Base-by-base conservation (phyloP, 495 filamentous ascomycete species). In the Bacidia gigantensis region DNA sequence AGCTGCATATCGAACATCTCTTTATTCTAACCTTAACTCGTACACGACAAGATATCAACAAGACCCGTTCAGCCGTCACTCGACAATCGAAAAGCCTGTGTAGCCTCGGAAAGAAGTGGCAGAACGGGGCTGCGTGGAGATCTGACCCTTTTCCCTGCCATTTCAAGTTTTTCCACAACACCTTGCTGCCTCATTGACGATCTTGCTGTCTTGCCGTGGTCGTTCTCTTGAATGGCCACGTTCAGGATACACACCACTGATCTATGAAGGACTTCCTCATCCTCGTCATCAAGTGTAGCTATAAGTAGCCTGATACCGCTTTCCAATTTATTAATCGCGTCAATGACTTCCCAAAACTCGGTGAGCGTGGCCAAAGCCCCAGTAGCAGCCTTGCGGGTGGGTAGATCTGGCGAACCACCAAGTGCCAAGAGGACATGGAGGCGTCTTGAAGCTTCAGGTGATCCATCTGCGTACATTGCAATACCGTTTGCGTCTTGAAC, bases 291-390 rank as follows among this genome's bases (percentile, higher is more conserved):
- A 59, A 87, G 93, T 44, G 96, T 63, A 0, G 72, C 75, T 40
- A 98, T 63, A 18, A 97, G 57, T 32, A 86, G 72, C 48, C 80
- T 74, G 5, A 86, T 71, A 0, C 87, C 86, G 11, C 82, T 69
- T 22, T 88, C 76, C 41, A 79, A 72, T 38, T 76, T 76, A 54
- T 90, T 55, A 23, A 96, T 70, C 1, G 73, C 81, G 25, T 77
- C 70, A 14, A 89, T 82, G 0, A 81, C 80, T 0, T 71, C 74
- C 54, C 90, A 86, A 57, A 78, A 89, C 46, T 82, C 80, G 0
- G 86, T 86, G 52, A 98, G 61, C 69, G 82, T 83, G 12, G 92
- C 92, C 48, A 98, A 62, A 0, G 86, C 90, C 0, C 92, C 92
- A 10, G 88, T 90, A 2, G 92, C 88, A 0, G 88, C 92, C 51